Evolutionary conservation across 2,329 filamentous ascomycete genomes (phyloP), one percentile per base, ranked within the genome.

Genomic region (Diaporthe ampelina): DNA sequence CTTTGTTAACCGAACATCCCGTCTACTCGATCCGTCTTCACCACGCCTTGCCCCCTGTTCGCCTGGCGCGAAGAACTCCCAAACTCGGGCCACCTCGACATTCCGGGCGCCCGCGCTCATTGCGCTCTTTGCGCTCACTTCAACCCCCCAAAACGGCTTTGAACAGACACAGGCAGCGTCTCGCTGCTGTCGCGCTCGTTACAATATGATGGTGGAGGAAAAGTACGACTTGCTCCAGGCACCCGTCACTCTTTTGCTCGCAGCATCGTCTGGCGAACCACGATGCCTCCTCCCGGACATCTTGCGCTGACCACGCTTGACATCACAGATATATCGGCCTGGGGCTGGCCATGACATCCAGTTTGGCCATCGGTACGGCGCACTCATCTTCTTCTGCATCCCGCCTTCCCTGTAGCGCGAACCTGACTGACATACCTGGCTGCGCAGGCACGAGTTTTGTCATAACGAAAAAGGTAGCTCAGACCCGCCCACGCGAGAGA

Each of bases 381-480:
- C 74, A 50, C 35, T 24, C 21, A 35, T 32, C 37, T 72, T 68
- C 19, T 63, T 57, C 35, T 17, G 32, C 56, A 58, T 71, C 57
- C 19, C 17, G 3, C 24, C 19, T 52, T 24, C 24, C 32, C 43
- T 54, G 8, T 37, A 24, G 15, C 29, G 50, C 29, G 37, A n/a
- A 37, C 61, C 52, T 81, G 69, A 81, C 77, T 77, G 73, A 75
- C 74, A 15, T 69, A 4, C 70, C 63, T 58, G 54, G 52, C 74
- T 56, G 74, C 58, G 57, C 79, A 97, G 95, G 95, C 81, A 95
- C 94, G 69, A 98, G 95, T 89, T 99, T 99, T 84, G 96, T 99
- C 79, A 98, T 99, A 81, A 99, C 97, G 63, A 99, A 99, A 87
- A 98, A 98, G 90, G 94, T 97, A 86, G 83, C 85, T 59, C 58